Percentiles rank a stretch among this genome's conserved stretches.
These are phyloP conservation scores for Betula pendula DNA, from an alignment of 306 rosid species.

Conservation along the genomic window DNA sequence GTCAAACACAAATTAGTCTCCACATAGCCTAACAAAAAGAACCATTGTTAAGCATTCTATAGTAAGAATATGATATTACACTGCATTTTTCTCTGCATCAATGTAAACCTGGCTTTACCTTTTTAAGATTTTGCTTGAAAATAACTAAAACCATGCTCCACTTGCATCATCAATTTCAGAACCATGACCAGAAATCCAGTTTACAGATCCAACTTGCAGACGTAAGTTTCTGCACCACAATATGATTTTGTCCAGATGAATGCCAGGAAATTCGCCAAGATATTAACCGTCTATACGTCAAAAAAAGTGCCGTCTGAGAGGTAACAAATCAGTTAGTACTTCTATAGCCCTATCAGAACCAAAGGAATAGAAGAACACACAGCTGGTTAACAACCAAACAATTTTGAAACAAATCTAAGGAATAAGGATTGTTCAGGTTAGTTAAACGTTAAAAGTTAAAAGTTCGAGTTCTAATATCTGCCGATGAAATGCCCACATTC, in stretches of 20 bases:
- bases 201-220: background rate
- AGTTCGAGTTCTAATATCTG: background rate
- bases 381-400: background rate
- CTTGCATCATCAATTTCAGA: background rate
- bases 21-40: no score
- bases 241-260: background rate
- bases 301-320: background rate
- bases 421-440: background rate
- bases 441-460: background rate
- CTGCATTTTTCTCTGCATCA: background rate
- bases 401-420: background rate
- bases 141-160: background rate
- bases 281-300: background rate
- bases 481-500: constrained; percentile 16
- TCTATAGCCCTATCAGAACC: background rate
- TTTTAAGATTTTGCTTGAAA: background rate
- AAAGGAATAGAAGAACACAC: background rate
- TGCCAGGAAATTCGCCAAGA: background rate
- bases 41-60: no score
- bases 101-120: background rate
- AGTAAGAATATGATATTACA: background rate
- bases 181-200: background rate
- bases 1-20: no score
- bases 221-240: background rate
- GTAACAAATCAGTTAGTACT: background rate